phyloP scores from a whole-genome alignment of 345 rosid species.

The Psidium guajava region DNA sequence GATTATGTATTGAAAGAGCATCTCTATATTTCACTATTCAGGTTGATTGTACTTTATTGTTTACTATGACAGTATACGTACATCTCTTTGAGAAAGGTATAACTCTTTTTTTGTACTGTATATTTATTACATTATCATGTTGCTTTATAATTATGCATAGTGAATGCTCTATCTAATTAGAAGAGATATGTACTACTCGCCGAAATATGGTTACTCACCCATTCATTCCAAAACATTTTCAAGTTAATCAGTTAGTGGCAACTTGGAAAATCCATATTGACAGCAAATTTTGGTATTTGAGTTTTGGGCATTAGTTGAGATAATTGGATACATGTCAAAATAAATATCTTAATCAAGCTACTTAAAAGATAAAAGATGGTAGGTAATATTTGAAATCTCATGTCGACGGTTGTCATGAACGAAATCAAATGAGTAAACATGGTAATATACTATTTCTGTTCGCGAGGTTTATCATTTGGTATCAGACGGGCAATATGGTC shows the following conservation, averaged over 20 bases:
- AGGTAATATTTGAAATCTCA: background rate
- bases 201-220: background rate
- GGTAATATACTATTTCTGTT: background rate
- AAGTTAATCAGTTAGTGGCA: background rate
- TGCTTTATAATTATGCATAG: background rate
- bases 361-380: background rate
- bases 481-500: background rate
- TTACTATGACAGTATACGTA: background rate
- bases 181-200: background rate
- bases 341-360: background rate
- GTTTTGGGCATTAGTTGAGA: background rate
- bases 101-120: background rate
- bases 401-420: background rate
- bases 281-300: background rate
- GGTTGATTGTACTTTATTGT: background rate
- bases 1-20: background rate
- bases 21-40: background rate
- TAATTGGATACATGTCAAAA: background rate
- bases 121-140: background rate
- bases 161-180: background rate
- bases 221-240: background rate
- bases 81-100: background rate
- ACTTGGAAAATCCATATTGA: background rate
- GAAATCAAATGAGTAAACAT: too few species aligned
- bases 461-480: background rate